A percentile compares a stretch with the other conserved stretches of the same genome.
Evolutionary conservation across 495 filamentous ascomycete species (phyloP).

Genomic region (Neurospora discreta): DNA sequence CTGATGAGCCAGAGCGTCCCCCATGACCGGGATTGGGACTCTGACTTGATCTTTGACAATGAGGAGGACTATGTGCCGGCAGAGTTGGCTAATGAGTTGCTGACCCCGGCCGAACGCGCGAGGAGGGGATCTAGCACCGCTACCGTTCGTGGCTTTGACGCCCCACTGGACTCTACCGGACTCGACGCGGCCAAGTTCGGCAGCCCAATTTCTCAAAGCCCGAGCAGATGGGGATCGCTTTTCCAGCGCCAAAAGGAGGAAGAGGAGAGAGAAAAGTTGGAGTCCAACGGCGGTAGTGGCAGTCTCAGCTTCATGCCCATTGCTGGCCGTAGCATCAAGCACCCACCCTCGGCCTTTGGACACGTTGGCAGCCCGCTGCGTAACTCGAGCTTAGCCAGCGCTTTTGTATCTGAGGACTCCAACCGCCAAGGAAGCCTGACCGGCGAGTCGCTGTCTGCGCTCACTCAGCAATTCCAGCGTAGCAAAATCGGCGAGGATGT

Average conservation of each 20-base stretch:
- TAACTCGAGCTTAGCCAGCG: conserved; percentile 62
- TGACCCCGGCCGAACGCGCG: conserved; percentile 83
- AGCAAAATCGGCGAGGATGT: conserved; percentile 37
- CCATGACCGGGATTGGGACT: conserved; percentile 66
- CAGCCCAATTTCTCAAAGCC: conserved; percentile 66
- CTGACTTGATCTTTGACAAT: conserved; percentile 58
- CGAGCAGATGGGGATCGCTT: conserved; percentile 75
- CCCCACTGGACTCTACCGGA: conserved; percentile 36
- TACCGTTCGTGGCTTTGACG: conserved; percentile 27
- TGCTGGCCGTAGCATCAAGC: conserved; percentile 25
- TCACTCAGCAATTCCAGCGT: conserved; percentile 58
- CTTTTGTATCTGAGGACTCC: conserved; percentile 44
- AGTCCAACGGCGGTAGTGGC: background rate
- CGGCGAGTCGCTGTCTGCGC: conserved; percentile 48
- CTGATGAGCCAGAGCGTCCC: conserved; percentile 75
- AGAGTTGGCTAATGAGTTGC: conserved; percentile 68
- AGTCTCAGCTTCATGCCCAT: conserved; percentile 6
- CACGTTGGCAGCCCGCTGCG: conserved; percentile 91
- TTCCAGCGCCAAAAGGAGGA: conserved; percentile 70
- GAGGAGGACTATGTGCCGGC: conserved; percentile 90
- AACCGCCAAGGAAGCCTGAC: conserved; percentile 29
- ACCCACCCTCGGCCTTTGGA: conserved; percentile 49
- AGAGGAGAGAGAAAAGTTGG: conserved; percentile 64
- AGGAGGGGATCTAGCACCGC: conserved; percentile 55
- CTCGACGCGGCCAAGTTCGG: conserved; percentile 56